These are phyloP conservation scores for Neurospora sp. DNA, from an alignment of 495 filamentous ascomycete genomes.

Conservation along the genomic window DNA sequence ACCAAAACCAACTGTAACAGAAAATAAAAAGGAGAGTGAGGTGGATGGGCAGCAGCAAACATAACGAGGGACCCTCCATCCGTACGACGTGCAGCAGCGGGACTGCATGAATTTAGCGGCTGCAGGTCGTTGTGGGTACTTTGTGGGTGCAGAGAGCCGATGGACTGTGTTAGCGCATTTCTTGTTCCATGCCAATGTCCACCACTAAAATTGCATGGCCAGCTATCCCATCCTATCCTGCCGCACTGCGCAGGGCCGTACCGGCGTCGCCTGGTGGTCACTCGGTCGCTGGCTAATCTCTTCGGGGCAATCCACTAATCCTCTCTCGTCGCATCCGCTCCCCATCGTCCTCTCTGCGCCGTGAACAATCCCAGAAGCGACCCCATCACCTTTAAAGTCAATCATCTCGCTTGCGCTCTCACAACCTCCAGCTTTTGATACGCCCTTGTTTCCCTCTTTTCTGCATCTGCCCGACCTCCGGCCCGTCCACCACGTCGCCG, in stretches of 20 bases:
- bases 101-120: slow-evolving; percentile 16
- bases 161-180: slow-evolving; percentile 13
- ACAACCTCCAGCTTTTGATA: slow-evolving; percentile 28
- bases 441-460: slow-evolving; percentile 18
- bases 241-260: slow-evolving; percentile 1
- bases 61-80: not conserved
- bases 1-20: not conserved
- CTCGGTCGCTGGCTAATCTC: slow-evolving; percentile 27
- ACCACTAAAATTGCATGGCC: not conserved
- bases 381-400: slow-evolving; percentile 32
- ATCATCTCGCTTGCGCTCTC: slow-evolving; percentile 41
- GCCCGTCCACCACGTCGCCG: slow-evolving; percentile 9
- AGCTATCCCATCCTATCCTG: slow-evolving; percentile 10
- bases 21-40: not conserved
- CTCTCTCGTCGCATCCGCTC: slow-evolving; percentile 18
- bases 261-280: slow-evolving; percentile 3
- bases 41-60: slow-evolving; percentile 1
- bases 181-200: not conserved
- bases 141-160: slow-evolving; percentile 6
- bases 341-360: slow-evolving; percentile 19
- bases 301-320: slow-evolving; percentile 22
- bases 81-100: slow-evolving; percentile 10
- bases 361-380: slow-evolving; percentile 27
- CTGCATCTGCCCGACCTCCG: slow-evolving; percentile 18
- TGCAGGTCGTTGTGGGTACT: slow-evolving; percentile 4